Base-by-base conservation (phyloP, 139 green algal genomes). In the Tetradesmus lagerheimii region DNA sequence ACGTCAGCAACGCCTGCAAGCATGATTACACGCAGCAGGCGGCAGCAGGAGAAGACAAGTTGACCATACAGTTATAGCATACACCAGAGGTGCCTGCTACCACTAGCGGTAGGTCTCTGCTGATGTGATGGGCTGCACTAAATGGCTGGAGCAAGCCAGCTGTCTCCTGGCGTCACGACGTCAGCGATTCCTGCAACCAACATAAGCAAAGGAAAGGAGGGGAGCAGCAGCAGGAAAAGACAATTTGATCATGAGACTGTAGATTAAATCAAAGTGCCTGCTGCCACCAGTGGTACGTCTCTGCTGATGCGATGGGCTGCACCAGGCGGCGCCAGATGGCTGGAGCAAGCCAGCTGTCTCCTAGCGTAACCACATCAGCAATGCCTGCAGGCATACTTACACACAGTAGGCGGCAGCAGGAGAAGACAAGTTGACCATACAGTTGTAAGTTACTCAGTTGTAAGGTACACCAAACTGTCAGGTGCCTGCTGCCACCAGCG, bases 311-410 rank as follows among this genome's bases (percentile, higher is more conserved):
- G 50, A 64, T 64, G 15, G 50, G 50, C 50, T 64, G 50, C 12
- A 64, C 2, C n/a, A 97, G 91, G 0, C 94, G 91, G 1, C 87
- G 39, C 23, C 74, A 34, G 45, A 98, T 95, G 34, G 95, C 96
- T 6, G 93, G 85, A 1, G 39, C 92, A 80, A 99, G 92, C 95
- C 95, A 99, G 3, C 91, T 90, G 89, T 99, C 97, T 0, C 96
- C 96, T 82, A 99, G 75, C 0, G 93, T 97, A 1, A 96, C 95
- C n/a, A n/a, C n/a, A n/a, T n/a, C n/a, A n/a, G n/a, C n/a, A n/a
- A n/a, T n/a, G n/a, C n/a, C n/a, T n/a, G n/a, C n/a, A n/a, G n/a
- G n/a, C n/a, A n/a, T n/a, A n/a, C n/a, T n/a, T n/a, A n/a, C n/a
- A n/a, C n/a, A n/a, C n/a, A n/a, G n/a, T n/a, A n/a, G n/a, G n/a